Evolutionary conservation across 2,329 filamentous ascomycete genomes (phyloP), one percentile per base, ranked within the genome.

Genomic region (Immersiporthe knoxdaviesiana): DNA sequence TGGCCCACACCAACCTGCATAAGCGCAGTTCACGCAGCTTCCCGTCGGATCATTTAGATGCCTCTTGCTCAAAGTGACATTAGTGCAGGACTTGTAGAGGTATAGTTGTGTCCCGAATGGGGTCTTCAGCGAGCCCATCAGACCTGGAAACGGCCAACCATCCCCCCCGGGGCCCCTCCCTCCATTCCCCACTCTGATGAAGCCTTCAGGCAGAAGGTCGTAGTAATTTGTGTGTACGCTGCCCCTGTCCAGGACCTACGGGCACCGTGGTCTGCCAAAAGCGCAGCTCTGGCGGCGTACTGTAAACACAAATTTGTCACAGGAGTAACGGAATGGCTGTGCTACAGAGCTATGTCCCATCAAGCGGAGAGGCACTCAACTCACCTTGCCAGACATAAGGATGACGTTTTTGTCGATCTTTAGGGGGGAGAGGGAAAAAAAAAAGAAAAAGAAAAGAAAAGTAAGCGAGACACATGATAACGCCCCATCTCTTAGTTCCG

Each of bases 1-100:
- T 62, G 66, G 60, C 60, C 66, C 68, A 70, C 60, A 65, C 52
- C 68, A 56, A 61, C 68, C 41, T 72, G 70, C 70, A 69, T 69
- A 72, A 71, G 72, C 72, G 74, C 70, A 75, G 67, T 66, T 70
- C 67, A 66, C 61, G 66, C 58, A 66, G 59, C 66, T 68, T 67
- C 56, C 69, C 58, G 47, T 63, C 54, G 58, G 30, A 47, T 44
- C 24, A 65, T 65, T 54, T 59, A 35, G 27, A 58, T 61, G 41
- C 56, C 39, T 39, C 62, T 37, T 47, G 62, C 30, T 54, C 30
- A 32, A 59, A 64, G 44, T 60, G 37, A 30, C 41, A 52, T 50
- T 50, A 65, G 62, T 56, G 60, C n/a, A 54, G 63, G 41, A 63
- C 27, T 39, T 61, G 52, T 7, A 50, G 37, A 39, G 39, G 69